These are phyloP conservation scores for Serendipita sp. DNA, from an alignment of 768 basidiomycete genomes.

Conservation along the genomic window DNA sequence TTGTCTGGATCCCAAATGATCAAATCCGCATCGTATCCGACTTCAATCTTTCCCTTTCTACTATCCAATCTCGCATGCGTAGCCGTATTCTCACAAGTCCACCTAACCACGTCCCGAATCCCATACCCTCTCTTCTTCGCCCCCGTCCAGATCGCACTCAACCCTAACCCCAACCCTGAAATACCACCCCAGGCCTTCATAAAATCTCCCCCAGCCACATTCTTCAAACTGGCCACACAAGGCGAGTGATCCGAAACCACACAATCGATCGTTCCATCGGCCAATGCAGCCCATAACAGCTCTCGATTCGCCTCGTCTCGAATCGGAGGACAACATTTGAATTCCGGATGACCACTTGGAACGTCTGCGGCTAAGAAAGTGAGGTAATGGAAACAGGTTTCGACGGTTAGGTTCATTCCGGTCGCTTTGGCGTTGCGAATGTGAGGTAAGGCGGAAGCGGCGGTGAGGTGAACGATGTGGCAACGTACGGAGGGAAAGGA, in stretches of 20 bases:
- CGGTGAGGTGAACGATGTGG: slow-evolving; percentile 93
- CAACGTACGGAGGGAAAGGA: slow-evolving; percentile 53
- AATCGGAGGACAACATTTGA: slow-evolving; percentile 95
- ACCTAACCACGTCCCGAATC: slow-evolving; percentile 49
- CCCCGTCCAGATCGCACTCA: slow-evolving; percentile 84
- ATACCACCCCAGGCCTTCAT: slow-evolving; percentile 94
- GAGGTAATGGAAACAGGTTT: slow-evolving; percentile 97
- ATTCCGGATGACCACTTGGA: slow-evolving; percentile 59
- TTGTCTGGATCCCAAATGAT: slow-evolving; percentile 60
- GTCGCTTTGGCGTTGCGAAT: slow-evolving; percentile 52
- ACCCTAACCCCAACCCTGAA: slow-evolving; percentile 73
- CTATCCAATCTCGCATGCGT: slow-evolving; percentile 56
- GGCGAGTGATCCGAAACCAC: slow-evolving; percentile 96
- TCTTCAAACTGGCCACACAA: slow-evolving; percentile 69
- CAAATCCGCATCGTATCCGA: slow-evolving; percentile 75
- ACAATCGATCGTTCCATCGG: slow-evolving; percentile 73
- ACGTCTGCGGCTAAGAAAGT: slow-evolving; percentile 57
- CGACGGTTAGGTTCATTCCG: slow-evolving; percentile 52
- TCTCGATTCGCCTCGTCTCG: slow-evolving; percentile 57
- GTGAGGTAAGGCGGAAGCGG: slow-evolving; percentile 60
- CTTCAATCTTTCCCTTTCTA: slow-evolving; percentile 53
- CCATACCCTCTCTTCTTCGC: slow-evolving; percentile 39
- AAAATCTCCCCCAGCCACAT: slow-evolving; percentile 54
- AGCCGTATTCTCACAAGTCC: slow-evolving; percentile 62
- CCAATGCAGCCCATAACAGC: slow-evolving; percentile 62